These are phyloP conservation scores for Baudoinia panamericana DNA, from an alignment of 495 filamentous ascomycete genomes.

Conservation along the genomic window DNA sequence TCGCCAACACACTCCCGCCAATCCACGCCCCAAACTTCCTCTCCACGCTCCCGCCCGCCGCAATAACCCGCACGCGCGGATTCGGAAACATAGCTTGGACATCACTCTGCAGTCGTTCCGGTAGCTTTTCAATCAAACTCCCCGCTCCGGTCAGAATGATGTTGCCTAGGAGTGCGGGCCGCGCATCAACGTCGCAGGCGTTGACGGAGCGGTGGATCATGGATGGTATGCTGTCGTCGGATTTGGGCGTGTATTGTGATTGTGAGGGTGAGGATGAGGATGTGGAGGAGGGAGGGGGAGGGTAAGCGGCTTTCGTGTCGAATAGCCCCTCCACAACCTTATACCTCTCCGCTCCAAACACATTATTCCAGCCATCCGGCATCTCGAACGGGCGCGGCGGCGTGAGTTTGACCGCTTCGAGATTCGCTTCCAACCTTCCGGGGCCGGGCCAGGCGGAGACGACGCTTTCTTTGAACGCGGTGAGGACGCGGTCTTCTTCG, in stretches of 20 bases:
- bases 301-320: conserved; percentile 58
- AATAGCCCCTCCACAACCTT: conserved; percentile 76
- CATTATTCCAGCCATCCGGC: conserved; percentile 87
- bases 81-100: conserved; percentile 65
- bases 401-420: conserved; percentile 50
- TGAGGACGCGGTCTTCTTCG: conserved; percentile 84
- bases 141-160: conserved; percentile 88
- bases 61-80: conserved; percentile 68
- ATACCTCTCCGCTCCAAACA: conserved; percentile 79
- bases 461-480: conserved; percentile 94
- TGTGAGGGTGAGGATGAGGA: too few relatives aligned
- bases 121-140: conserved; percentile 75
- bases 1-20: conserved; percentile 88
- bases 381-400: conserved; percentile 86
- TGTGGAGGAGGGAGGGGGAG: conserved; percentile 30
- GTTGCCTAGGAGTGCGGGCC: conserved; percentile 68
- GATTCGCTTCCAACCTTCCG: conserved; percentile 48
- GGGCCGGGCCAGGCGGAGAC: conserved; percentile 88
- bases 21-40: conserved; percentile 87
- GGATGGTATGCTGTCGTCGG: conserved; percentile 61
- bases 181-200: conserved; percentile 75
- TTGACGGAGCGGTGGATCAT: conserved; percentile 65
- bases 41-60: conserved; percentile 74
- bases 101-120: conserved; percentile 74
- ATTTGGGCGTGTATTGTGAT: conserved; percentile 44